Conservation (phyloP, 176 grass and related monocot genomes). For the Miscanthus lutarioriparius region DNA sequence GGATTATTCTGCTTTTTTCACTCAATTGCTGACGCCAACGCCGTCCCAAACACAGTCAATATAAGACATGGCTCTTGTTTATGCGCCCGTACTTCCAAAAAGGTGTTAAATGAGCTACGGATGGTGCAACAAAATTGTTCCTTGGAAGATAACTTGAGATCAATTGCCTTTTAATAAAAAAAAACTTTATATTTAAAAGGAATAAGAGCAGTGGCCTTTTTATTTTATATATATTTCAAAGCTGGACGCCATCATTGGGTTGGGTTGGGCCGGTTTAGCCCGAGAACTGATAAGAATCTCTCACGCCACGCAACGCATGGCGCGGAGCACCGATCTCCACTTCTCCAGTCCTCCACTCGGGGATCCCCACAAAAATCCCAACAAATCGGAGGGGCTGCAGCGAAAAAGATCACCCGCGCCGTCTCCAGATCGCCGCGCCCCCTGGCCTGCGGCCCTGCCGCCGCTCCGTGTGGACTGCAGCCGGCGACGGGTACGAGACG, state of each 20-base stretch:
- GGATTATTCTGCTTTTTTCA: too few relatives aligned
- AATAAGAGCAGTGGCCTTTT: neutral
- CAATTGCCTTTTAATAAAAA: neutral
- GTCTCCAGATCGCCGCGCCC: conserved; percentile 29
- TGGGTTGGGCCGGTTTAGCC: neutral
- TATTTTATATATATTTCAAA: neutral
- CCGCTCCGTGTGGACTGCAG: neutral
- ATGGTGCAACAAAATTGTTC: neutral
- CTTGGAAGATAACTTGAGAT: neutral
- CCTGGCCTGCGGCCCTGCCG: neutral
- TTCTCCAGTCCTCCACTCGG: neutral
- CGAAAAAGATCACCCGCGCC: neutral
- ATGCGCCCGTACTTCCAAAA: too few relatives aligned
- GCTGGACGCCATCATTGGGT: neutral
- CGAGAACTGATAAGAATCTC: neutral
- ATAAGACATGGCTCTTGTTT: too few relatives aligned
- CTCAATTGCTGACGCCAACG: too few relatives aligned
- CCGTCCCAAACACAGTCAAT: too few relatives aligned
- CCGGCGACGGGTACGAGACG: neutral
- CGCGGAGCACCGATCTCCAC: neutral
- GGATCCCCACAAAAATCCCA: neutral
- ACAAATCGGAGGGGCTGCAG: neutral
- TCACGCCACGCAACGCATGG: neutral
- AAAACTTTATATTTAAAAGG: neutral
- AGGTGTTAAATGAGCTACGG: too few relatives aligned